Conservation (phyloP, 2,329 filamentous ascomycete species). For the Fusarium palustre region DNA sequence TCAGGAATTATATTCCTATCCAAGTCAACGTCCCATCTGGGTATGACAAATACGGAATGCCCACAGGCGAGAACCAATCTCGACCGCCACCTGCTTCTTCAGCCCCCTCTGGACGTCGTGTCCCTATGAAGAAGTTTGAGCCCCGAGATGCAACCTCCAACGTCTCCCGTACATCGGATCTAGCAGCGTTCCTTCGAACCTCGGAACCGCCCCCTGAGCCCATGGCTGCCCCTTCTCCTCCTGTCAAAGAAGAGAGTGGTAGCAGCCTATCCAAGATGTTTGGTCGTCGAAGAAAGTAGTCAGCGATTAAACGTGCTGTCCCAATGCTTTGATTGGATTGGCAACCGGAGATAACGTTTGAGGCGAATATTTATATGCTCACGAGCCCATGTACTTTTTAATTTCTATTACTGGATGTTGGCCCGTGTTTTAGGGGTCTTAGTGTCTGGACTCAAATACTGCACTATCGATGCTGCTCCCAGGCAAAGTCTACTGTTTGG, state of each 20-base stretch:
- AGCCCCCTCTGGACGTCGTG: slow-evolving; percentile 56
- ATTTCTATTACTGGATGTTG: slow-evolving; percentile 42
- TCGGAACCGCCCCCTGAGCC: slow-evolving; percentile 70
- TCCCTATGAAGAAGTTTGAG: slow-evolving; percentile 69
- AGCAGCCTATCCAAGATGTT: slow-evolving; percentile 62
- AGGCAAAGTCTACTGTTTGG: slow-evolving; percentile 18
- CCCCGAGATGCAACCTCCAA: slow-evolving; percentile 63
- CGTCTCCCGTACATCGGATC: slow-evolving; percentile 71
- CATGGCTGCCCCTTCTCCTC: slow-evolving; percentile 43
- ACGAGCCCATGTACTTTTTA: slow-evolving; percentile 47
- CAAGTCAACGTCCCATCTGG: slow-evolving; percentile 62
- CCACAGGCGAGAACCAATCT: slow-evolving; percentile 41
- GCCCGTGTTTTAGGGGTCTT: slow-evolving; percentile 8
- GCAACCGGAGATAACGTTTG: slow-evolving; percentile 11
- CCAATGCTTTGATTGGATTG: slow-evolving; percentile 32
- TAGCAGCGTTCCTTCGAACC: slow-evolving; percentile 78
- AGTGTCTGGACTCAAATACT: slow-evolving; percentile 6
- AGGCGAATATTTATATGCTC: slow-evolving; percentile 41
- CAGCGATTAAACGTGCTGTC: slow-evolving; percentile 44
- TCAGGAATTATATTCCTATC: slow-evolving; percentile 64
- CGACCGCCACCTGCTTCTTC: slow-evolving; percentile 41
- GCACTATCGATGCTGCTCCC: slow-evolving; percentile 5
- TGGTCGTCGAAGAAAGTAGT: slow-evolving; percentile 62
- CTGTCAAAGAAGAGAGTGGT: slow-evolving; percentile 54
- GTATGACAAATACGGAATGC: slow-evolving; percentile 56